Evolutionary conservation across 495 filamentous ascomycete species (phyloP).

Genomic region (Rhypophila decipiens): DNA sequence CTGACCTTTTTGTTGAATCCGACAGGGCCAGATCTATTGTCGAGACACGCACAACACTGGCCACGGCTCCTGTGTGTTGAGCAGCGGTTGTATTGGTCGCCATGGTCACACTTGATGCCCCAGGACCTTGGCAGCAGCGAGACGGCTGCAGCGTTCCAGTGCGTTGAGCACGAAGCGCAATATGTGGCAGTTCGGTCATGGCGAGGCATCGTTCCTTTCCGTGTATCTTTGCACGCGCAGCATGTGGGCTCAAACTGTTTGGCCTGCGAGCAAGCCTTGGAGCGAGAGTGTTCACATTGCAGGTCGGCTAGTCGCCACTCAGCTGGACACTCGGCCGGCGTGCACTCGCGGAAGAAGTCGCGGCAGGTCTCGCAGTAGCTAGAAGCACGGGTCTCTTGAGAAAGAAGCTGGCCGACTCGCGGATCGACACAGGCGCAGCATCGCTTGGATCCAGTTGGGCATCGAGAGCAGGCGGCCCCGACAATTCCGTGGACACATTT

Average conservation of each 20-base stretch:
- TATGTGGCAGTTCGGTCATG: neutral
- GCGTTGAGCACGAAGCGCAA: neutral
- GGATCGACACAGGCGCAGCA: neutral
- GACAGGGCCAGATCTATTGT: neutral
- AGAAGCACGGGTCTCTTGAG: neutral
- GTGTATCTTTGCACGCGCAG: neutral
- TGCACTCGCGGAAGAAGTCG: neutral
- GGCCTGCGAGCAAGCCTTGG: neutral
- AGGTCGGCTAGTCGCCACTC: neutral
- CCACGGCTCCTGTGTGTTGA: neutral
- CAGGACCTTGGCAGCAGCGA: neutral
- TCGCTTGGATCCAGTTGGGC: neutral
- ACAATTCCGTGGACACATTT: neutral
- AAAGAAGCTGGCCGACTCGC: neutral
- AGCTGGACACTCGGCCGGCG: neutral
- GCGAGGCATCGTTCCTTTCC: neutral
- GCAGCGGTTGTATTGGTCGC: neutral
- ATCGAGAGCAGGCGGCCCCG: neutral
- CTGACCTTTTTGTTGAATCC: neutral
- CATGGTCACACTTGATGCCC: neutral
- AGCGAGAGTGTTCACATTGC: neutral
- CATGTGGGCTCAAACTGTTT: neutral
- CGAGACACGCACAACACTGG: neutral
- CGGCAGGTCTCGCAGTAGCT: neutral
- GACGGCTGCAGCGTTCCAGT: neutral